Percentiles rank a stretch among this genome's conserved stretches.
Evolutionary conservation across 2,329 filamentous ascomycete genomes (phyloP).

Genomic region (Mycosphaerella arachidis): DNA sequence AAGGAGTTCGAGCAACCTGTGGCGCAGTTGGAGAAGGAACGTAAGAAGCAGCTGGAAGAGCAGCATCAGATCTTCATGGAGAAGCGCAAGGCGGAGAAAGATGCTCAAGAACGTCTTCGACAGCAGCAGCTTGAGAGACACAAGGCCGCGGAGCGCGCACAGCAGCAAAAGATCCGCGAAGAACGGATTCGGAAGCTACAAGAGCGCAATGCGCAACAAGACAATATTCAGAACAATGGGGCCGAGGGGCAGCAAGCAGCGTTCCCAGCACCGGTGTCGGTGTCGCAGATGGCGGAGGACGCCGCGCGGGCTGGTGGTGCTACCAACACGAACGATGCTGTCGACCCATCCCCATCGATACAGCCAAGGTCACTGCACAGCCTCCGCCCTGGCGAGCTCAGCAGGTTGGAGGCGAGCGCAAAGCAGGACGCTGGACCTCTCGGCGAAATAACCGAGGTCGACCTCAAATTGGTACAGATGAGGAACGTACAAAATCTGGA

Average conservation of each 20-base stretch:
- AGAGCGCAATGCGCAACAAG: background rate
- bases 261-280: background rate
- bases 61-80: background rate
- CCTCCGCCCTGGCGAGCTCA: background rate
- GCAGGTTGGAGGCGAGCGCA: background rate
- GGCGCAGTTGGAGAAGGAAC: background rate
- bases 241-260: background rate
- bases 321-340: background rate
- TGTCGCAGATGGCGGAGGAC: background rate
- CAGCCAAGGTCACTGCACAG: background rate
- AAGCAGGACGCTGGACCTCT: background rate
- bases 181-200: background rate
- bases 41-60: background rate
- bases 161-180: background rate
- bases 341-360: background rate
- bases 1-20: background rate
- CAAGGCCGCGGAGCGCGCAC: background rate
- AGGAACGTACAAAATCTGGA: background rate
- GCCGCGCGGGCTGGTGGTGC: background rate
- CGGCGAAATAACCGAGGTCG: background rate
- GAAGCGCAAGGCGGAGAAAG: background rate
- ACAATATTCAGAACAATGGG: background rate
- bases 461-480: background rate
- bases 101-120: background rate
- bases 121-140: background rate